Evolutionary conservation across 192 early-diverging fungal species (phyloP).

Genomic region (Backusella tuberculispora): DNA sequence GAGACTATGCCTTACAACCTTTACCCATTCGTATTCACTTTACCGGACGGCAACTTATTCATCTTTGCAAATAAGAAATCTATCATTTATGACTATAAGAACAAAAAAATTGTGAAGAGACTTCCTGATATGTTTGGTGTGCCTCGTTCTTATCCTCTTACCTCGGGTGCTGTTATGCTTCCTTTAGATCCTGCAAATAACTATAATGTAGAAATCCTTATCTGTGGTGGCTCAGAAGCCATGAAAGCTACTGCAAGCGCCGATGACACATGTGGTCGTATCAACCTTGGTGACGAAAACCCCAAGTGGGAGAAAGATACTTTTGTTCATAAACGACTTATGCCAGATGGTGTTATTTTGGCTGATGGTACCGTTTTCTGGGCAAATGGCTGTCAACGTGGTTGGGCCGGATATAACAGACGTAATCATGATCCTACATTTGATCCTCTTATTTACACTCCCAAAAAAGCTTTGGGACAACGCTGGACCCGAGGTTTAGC

Average conservation of each 20-base stretch:
- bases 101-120: conserved; percentile 34
- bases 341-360: conserved; percentile 52
- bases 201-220: conserved; percentile 56
- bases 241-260: conserved; percentile 40
- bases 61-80: conserved; percentile 58
- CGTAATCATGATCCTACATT: conserved; percentile 51
- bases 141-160: conserved; percentile 58
- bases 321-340: conserved; percentile 48
- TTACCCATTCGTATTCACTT: conserved; percentile 51
- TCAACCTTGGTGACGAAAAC: conserved; percentile 43
- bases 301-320: conserved; percentile 56
- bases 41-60: conserved; percentile 55
- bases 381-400: conserved; percentile 60
- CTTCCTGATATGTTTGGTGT: conserved; percentile 53
- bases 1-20: conserved; percentile 48
- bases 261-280: conserved; percentile 49
- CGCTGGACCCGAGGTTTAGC: conserved; percentile 50
- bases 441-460: conserved; percentile 58
- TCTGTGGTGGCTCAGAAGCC: conserved; percentile 60
- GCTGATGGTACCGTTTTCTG: conserved; percentile 56
- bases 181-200: conserved; percentile 60
- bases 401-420: conserved; percentile 51
- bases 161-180: conserved; percentile 56
- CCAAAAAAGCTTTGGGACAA: conserved; percentile 40
- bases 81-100: conserved; percentile 54